These are phyloP conservation scores for Meyerozyma athensensis DNA, from an alignment of 1,139 yeast species.

Conservation along the genomic window DNA sequence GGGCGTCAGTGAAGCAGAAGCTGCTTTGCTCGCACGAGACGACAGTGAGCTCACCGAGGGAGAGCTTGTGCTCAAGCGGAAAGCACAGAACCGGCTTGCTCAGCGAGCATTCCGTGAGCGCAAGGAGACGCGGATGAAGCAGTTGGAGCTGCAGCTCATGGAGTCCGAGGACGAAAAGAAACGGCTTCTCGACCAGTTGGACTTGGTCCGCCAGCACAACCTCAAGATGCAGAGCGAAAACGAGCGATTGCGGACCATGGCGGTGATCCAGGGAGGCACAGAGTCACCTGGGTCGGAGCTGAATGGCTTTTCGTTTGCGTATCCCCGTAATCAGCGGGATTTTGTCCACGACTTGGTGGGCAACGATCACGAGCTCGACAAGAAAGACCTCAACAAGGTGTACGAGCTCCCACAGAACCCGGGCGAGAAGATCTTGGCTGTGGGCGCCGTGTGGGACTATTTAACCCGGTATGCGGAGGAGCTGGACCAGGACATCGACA, in stretches of 20 bases:
- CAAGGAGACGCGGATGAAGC: constrained; percentile 69
- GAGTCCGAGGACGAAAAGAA: constrained; percentile 59
- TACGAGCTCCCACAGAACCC: constrained; percentile 33
- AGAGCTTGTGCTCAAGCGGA: constrained; percentile 52
- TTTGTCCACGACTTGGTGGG: constrained; percentile 27
- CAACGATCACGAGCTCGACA: constrained; percentile 14
- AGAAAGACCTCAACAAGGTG: constrained; percentile 23
- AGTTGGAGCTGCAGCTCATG: constrained; percentile 55
- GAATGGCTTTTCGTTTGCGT: constrained; percentile 20
- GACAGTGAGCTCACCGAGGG: constrained; percentile 43
- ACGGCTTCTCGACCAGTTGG: constrained; percentile 49
- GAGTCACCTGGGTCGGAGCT: not conserved
- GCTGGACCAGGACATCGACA: constrained; percentile 48
- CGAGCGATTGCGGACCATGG: constrained; percentile 32
- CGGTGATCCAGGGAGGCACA: constrained; percentile 4
- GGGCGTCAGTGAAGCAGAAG: constrained; percentile 34
- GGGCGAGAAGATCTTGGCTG: constrained; percentile 51
- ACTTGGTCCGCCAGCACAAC: constrained; percentile 49
- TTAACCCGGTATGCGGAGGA: constrained; percentile 45
- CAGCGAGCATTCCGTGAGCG: constrained; percentile 88
- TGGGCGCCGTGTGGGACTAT: constrained; percentile 84
- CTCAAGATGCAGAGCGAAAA: constrained; percentile 56
- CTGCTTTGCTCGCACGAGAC: constrained; percentile 33
- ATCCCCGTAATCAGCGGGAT: constrained; percentile 33
- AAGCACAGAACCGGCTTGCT: constrained; percentile 85